Evolutionary conservation across 805 yeast species (phyloP).

Genomic region (Metschnikowia lunata): DNA sequence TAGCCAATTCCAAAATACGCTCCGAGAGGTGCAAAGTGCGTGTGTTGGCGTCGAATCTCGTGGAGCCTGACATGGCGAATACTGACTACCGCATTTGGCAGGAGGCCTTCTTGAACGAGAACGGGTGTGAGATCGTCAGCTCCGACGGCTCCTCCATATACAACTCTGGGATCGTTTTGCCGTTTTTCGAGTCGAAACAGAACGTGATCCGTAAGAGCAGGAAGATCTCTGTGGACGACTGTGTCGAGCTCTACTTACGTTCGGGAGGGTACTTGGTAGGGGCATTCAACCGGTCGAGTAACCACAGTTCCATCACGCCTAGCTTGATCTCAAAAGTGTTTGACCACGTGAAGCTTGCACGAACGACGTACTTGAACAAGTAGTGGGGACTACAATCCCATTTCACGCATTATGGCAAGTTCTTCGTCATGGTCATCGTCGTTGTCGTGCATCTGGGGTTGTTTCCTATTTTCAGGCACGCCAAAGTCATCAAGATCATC

Average conservation of each 20-base stretch:
- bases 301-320: slow-evolving; percentile 22
- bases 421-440: slow-evolving; percentile 22
- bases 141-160: slow-evolving; percentile 28
- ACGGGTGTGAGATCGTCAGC: slow-evolving; percentile 44
- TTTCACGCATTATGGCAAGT: slow-evolving; percentile 35
- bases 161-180: slow-evolving; percentile 50
- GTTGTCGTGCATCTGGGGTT: no score
- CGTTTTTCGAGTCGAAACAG: slow-evolving; percentile 43
- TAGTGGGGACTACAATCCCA: slow-evolving; percentile 22
- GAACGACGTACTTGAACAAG: slow-evolving; percentile 26
- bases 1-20: slow-evolving; percentile 3
- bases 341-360: slow-evolving; percentile 43
- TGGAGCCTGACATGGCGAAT: slow-evolving; percentile 17
- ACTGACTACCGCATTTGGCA: slow-evolving; percentile 40
- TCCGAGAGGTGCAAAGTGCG: slow-evolving; percentile 27
- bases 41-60: slow-evolving; percentile 42
- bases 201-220: slow-evolving; percentile 23
- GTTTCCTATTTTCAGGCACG: no score
- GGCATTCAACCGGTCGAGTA: slow-evolving; percentile 32
- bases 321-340: slow-evolving; percentile 43
- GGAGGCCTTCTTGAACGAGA: slow-evolving; percentile 46
- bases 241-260: slow-evolving; percentile 6
- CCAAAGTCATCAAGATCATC: slow-evolving; percentile 9
- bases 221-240: background rate
- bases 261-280: slow-evolving; percentile 42